phyloP scores from a whole-genome alignment of 306 rosid species.

The Ormosia semicastrata region DNA sequence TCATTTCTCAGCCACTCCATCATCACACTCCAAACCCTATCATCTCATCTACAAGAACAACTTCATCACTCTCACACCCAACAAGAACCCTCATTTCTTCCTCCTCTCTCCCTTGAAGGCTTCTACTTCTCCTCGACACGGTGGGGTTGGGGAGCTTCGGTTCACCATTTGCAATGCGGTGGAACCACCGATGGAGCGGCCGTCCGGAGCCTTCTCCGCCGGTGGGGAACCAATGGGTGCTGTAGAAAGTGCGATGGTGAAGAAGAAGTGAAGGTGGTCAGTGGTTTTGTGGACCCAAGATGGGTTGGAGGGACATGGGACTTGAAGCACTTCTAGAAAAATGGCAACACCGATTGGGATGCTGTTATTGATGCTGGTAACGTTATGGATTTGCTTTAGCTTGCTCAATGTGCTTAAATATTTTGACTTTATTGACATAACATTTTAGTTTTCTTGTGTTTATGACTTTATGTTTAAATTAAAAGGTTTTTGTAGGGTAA shows the following conservation, averaged over 20 bases:
- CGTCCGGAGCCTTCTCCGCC: conserved; percentile 19
- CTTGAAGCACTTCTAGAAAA: conserved; percentile 80
- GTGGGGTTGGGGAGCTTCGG: conserved; percentile 48
- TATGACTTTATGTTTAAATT: background rate
- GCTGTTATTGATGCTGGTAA: conserved; percentile 96
- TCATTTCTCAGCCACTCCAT: conserved; percentile 47
- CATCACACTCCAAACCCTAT: conserved; percentile 37
- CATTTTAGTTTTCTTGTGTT: too few relatives aligned
- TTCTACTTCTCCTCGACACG: conserved; percentile 41
- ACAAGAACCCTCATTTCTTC: conserved; percentile 30
- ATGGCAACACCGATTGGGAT: conserved; percentile 85
- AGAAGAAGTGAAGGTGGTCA: conserved; percentile 45
- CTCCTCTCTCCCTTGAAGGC: conserved; percentile 36
- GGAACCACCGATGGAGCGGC: conserved; percentile 32
- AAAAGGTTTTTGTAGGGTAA: background rate
- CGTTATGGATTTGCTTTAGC: conserved; percentile 16
- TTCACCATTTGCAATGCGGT: conserved; percentile 32
- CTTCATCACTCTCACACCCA: conserved; percentile 41
- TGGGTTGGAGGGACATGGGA: conserved; percentile 98
- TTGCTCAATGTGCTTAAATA: background rate
- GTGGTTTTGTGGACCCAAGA: conserved; percentile 55
- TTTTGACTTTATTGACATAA: background rate
- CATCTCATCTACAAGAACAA: conserved; percentile 21
- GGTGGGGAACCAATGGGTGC: conserved; percentile 58
- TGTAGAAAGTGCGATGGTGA: too few relatives aligned